These are phyloP conservation scores for Euphorbia peplus DNA, from an alignment of 345 rosid species.

Conservation along the genomic window DNA sequence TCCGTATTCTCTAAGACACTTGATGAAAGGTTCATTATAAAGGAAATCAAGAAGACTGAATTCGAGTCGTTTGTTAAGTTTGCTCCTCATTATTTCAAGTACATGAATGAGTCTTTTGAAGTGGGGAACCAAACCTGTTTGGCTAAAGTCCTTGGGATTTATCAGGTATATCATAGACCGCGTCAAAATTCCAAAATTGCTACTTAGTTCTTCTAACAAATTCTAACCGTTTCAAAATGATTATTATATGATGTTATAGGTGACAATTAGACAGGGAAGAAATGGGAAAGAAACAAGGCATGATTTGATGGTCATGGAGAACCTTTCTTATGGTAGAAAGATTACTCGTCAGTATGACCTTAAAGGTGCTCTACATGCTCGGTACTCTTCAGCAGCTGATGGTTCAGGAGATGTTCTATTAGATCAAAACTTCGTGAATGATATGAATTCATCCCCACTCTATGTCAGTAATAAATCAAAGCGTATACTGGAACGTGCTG, in stretches of 20 bases:
- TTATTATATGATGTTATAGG: constrained; percentile 43
- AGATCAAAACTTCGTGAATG: constrained; percentile 93
- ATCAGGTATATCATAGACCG: constrained; percentile 61
- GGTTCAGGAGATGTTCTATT: constrained; percentile 75
- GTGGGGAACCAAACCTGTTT: constrained; percentile 88
- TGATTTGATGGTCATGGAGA: constrained; percentile 98
- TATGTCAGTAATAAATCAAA: constrained; percentile 77
- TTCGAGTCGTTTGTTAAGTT: constrained; percentile 81
- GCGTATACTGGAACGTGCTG: constrained; percentile 70
- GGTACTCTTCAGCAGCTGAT: constrained; percentile 48
- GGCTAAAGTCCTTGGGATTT: constrained; percentile 91
- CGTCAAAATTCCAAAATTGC: not conserved
- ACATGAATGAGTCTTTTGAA: constrained; percentile 71
- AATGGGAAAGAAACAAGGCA: constrained; percentile 75
- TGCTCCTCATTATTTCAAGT: constrained; percentile 75
- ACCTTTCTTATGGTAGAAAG: constrained; percentile 68
- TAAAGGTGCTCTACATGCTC: constrained; percentile 86
- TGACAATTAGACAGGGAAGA: constrained; percentile 65
- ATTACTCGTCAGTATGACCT: constrained; percentile 87
- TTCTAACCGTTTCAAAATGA: constrained; percentile 7
- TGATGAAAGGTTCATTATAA: constrained; percentile 82
- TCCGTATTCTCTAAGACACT: constrained; percentile 80
- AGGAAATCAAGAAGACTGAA: constrained; percentile 94
- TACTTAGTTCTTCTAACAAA: not conserved
- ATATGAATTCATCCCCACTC: constrained; percentile 88